phyloP scores from a whole-genome alignment of 805 yeast genomes.

The Candida cerambycidarum region DNA sequence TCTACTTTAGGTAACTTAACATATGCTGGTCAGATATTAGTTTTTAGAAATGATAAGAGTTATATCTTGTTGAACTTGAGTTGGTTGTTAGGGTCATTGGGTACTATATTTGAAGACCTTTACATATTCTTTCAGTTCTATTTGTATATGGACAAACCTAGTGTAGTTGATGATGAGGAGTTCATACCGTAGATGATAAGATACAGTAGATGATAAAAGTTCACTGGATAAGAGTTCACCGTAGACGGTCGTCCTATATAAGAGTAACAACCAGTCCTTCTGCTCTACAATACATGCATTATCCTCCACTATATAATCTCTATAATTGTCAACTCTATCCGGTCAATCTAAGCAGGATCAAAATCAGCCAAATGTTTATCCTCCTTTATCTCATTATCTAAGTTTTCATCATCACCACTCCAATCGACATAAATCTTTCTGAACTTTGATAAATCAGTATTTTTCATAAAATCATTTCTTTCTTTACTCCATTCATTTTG shows the following conservation, averaged over 20 bases:
- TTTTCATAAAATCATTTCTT: slow-evolving; percentile 67
- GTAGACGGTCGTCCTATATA: no score
- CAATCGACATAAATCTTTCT: slow-evolving; percentile 62
- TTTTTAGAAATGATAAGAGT: slow-evolving; percentile 59
- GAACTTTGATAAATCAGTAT: slow-evolving; percentile 60
- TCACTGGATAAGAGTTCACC: no score
- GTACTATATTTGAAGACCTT: slow-evolving; percentile 71
- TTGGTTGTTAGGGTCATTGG: slow-evolving; percentile 78
- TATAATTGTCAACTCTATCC: no score
- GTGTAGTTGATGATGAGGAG: slow-evolving; percentile 8
- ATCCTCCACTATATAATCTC: not conserved
- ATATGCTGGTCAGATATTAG: slow-evolving; percentile 69
- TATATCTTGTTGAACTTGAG: slow-evolving; percentile 64
- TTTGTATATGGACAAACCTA: slow-evolving; percentile 44
- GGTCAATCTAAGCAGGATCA: slow-evolving; percentile 29
- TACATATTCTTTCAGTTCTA: slow-evolving; percentile 68
- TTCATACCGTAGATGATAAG: not conserved
- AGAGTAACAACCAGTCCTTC: no score
- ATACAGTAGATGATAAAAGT: no score
- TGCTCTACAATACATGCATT: not conserved
- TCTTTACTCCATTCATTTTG: slow-evolving; percentile 72
- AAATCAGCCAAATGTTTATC: slow-evolving; percentile 43
- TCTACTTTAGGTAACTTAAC: slow-evolving; percentile 75
- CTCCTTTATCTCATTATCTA: slow-evolving; percentile 20
- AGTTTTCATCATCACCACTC: slow-evolving; percentile 56